Conservation (phyloP, 805 yeast species). For the Metschnikowia gelsemii region DNA sequence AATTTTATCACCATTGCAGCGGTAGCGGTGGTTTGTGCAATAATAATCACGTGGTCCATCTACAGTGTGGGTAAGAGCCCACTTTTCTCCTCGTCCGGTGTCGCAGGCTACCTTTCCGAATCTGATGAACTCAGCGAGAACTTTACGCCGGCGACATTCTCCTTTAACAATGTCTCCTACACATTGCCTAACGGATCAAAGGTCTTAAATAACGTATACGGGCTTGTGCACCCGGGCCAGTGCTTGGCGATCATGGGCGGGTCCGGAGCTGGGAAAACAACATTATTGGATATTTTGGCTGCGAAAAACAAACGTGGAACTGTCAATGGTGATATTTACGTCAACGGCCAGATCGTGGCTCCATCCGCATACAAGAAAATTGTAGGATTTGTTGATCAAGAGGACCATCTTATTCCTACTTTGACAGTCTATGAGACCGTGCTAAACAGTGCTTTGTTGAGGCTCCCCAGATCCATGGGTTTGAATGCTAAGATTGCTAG, state of each 20-base stretch:
- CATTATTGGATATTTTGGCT: conserved; percentile 87
- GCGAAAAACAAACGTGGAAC: conserved; percentile 79
- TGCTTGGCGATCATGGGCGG: conserved; percentile 97
- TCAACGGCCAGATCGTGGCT: conserved; percentile 64
- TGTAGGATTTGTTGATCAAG: conserved; percentile 95
- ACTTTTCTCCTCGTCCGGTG: conserved; percentile 45
- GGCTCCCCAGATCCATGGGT: conserved; percentile 83
- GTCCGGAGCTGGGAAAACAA: conserved; percentile 98
- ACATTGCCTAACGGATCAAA: conserved; percentile 43
- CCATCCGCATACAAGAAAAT: conserved; percentile 56
- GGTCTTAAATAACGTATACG: conserved; percentile 66
- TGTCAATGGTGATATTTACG: conserved; percentile 62
- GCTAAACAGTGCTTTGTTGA: conserved; percentile 80
- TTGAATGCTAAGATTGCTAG: conserved; percentile 67
- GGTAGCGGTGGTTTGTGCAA: conserved; percentile 43
- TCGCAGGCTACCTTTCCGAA: conserved; percentile 23
- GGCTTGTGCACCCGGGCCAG: conserved; percentile 81
- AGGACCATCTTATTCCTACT: conserved; percentile 86
- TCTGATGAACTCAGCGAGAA: conserved; percentile 45
- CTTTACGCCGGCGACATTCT: conserved; percentile 65
- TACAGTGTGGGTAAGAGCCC: conserved; percentile 61
- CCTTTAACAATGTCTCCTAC: conserved; percentile 75
- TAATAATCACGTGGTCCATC: conserved; percentile 42
- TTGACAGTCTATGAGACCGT: conserved; percentile 95
- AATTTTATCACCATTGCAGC: conserved; percentile 49